Evolutionary conservation across 2,329 filamentous ascomycete species (phyloP).

Genomic region (Aspergillus luchuensis): DNA sequence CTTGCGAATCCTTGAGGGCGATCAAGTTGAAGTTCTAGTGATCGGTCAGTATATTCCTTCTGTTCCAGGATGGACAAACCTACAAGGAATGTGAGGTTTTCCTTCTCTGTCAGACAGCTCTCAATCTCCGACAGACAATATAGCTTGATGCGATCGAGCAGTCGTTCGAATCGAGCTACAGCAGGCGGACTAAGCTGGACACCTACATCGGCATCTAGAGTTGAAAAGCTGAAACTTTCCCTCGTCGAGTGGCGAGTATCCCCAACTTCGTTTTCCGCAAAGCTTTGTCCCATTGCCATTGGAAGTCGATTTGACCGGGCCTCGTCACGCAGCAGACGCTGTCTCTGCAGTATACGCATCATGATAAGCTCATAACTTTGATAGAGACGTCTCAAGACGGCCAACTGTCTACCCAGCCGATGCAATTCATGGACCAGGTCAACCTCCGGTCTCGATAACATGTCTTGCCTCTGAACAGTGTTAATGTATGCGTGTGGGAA

Average conservation of each 20-base stretch:
- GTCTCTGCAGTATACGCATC: conserved; percentile 59
- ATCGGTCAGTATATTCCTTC: conserved; percentile 9
- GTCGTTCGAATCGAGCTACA: conserved; percentile 60
- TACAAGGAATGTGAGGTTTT: conserved; percentile 68
- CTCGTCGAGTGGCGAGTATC: conserved; percentile 45
- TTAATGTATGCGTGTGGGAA: conserved; percentile 9
- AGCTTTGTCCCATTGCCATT: conserved; percentile 24
- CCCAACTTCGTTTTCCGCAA: conserved; percentile 31
- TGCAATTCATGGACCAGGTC: conserved; percentile 56
- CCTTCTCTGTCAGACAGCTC: conserved; percentile 68
- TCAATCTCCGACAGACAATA: conserved; percentile 66
- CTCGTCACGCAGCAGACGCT: conserved; percentile 44
- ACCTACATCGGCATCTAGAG: conserved; percentile 36
- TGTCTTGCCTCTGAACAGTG: conserved; percentile 49
- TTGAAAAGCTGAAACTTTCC: conserved; percentile 26
- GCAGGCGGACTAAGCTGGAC: conserved; percentile 51
- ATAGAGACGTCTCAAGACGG: conserved; percentile 64
- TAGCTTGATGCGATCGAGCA: conserved; percentile 62
- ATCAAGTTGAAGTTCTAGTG: conserved; percentile 74
- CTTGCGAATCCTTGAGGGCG: conserved; percentile 71
- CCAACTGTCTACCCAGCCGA: conserved; percentile 62
- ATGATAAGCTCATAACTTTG: conserved; percentile 64
- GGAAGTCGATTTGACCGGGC: conserved; percentile 27
- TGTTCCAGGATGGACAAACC: conserved; percentile 21
- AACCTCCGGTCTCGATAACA: conserved; percentile 55